Conservation (phyloP, 805 yeast species). For the Cyberlindnera mycetangii region DNA sequence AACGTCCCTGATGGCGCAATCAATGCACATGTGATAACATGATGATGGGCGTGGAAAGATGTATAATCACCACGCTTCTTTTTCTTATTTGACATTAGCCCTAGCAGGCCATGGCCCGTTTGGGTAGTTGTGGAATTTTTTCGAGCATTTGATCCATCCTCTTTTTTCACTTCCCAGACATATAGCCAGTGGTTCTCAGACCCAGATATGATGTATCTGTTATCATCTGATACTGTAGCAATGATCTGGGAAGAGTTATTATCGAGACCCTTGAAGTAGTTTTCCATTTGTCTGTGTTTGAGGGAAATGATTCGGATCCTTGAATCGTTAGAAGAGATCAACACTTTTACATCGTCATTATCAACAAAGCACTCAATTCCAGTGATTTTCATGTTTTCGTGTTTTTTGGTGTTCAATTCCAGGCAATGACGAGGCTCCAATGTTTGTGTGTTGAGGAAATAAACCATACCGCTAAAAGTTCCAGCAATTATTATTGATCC, state of each 20-base stretch:
- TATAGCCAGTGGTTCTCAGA: constrained; percentile 89
- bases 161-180: constrained; percentile 58
- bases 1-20: constrained; percentile 74
- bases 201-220: constrained; percentile 62
- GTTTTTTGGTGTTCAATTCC: constrained; percentile 41
- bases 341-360: constrained; percentile 37
- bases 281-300: constrained; percentile 50
- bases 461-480: constrained; percentile 71
- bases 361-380: constrained; percentile 58
- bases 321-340: constrained; percentile 83
- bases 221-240: constrained; percentile 61
- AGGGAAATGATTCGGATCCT: constrained; percentile 64
- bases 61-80: constrained; percentile 59
- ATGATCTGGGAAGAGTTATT: constrained; percentile 70
- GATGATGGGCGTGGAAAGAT: constrained; percentile 73
- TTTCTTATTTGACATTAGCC: constrained; percentile 20
- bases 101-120: constrained; percentile 8
- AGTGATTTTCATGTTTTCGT: constrained; percentile 50
- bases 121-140: not conserved
- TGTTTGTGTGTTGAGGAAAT: constrained; percentile 60
- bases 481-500: constrained; percentile 64
- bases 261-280: constrained; percentile 68
- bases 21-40: constrained; percentile 69
- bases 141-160: too few species aligned
- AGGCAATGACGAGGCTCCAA: constrained; percentile 45